Evolutionary conservation across 1,284 basidiomycete species (phyloP).

Genomic region (Cryptococcus jaspeensis): DNA sequence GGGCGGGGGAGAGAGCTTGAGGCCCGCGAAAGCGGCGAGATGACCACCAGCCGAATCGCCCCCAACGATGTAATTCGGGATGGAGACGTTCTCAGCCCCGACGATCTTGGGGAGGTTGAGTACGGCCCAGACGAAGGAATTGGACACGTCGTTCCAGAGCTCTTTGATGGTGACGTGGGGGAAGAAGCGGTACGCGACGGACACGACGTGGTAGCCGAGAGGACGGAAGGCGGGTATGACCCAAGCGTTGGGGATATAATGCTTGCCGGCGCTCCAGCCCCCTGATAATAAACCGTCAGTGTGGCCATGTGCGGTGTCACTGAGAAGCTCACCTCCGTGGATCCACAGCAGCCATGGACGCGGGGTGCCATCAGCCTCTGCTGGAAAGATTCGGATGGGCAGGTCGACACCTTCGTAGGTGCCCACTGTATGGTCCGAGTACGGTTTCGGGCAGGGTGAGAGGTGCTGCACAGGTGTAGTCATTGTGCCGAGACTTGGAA

Average conservation of each 20-base stretch:
- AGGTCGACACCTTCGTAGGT: slow-evolving; percentile 27
- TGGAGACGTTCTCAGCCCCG: background rate
- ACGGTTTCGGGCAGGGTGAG: slow-evolving; percentile 21
- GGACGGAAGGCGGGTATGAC: slow-evolving; percentile 24
- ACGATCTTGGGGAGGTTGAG: slow-evolving; percentile 12
- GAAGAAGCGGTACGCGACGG: slow-evolving; percentile 31
- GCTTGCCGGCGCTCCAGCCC: background rate
- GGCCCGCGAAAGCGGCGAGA: slow-evolving; percentile 16
- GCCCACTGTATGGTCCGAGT: slow-evolving; percentile 34
- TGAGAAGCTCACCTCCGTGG: slow-evolving; percentile 31
- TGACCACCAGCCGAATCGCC: slow-evolving; percentile 38
- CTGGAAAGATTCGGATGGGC: slow-evolving; percentile 33
- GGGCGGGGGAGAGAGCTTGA: slow-evolving; percentile 18
- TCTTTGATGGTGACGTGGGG: slow-evolving; percentile 30
- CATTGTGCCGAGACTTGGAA: too few relatives aligned
- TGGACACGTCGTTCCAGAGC: slow-evolving; percentile 23
- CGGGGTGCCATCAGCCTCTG: slow-evolving; percentile 1
- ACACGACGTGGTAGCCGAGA: slow-evolving; percentile 32
- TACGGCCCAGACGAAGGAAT: slow-evolving; percentile 25
- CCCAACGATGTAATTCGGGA: slow-evolving; percentile 24
- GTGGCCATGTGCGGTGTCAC: background rate
- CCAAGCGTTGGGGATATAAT: slow-evolving; percentile 18
- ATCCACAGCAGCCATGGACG: slow-evolving; percentile 34
- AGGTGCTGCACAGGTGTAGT: background rate
- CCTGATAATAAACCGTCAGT: background rate